Evolutionary conservation across 2,329 filamentous ascomycete genomes (phyloP), one percentile per base, ranked within the genome.

Genomic region (Biscogniauxia marginata): DNA sequence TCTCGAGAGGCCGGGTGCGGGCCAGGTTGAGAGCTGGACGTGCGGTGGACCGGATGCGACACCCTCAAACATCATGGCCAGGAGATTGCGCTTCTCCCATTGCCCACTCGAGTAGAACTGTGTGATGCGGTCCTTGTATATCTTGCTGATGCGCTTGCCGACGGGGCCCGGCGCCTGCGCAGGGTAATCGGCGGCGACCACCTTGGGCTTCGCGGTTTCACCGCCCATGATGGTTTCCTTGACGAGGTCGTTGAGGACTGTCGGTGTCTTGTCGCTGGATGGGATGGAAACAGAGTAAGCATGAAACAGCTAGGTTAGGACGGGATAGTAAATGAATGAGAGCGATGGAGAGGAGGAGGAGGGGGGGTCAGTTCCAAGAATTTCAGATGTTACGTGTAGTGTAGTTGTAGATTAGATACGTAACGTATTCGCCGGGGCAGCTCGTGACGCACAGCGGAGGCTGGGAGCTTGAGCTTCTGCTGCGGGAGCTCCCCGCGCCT

Each of bases 11-110:
- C 87, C 79, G 1, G 93, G 93, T 13, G 91, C 91, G 55, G 89
- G 87, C 84, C 93, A 96, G 56, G 92, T 91, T 57, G 82, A 91
- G 55, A 99, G 86, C 75, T 92, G 89, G 68, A 98, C 85, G 71
- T 93, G 82, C 23, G 90, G 84, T 62, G 85, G 77, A 63, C 91
- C 91, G 8, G 86, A 86, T 54, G 73, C 79, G 50, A 77, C 70
- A 50, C 81, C 88, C 73, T 93, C 87, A 67, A 86, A 82, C 72
- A 92, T 84, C 79, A 92, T 92, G 59, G 88, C 84, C 56, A 87
- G 77, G 48, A 96, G 80, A 67, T 92, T 92, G 64, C 90, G 81
- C 56, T 83, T 82, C 60, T 87, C 81, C 76, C 92, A 96, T 74
- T 96, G 90, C 50, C 92, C 92, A 49, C 77, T 79, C 58, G 84